phyloP scores from a whole-genome alignment of 495 filamentous ascomycete genomes.

The Wilcoxina mikolae region DNA sequence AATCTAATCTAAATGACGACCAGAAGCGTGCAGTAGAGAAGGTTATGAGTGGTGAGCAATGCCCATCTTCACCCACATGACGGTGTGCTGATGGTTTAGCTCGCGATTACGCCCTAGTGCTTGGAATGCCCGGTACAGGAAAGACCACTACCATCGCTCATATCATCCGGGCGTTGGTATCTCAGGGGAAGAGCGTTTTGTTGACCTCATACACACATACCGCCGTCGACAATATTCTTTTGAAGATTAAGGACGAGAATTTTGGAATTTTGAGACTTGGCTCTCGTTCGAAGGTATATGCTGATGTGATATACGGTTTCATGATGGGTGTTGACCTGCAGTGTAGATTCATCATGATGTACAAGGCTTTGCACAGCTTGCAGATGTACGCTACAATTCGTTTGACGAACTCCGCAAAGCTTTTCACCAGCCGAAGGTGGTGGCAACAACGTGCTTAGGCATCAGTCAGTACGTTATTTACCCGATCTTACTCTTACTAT shows the following conservation, averaged over 20 bases:
- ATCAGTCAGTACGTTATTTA: slow-evolving; percentile 49
- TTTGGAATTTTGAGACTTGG: slow-evolving; percentile 76
- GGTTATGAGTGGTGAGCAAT: slow-evolving; percentile 56
- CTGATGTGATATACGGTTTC: too few species aligned
- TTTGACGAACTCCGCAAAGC: slow-evolving; percentile 70
- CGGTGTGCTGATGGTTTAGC: slow-evolving; percentile 31
- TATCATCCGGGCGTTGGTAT: slow-evolving; percentile 81
- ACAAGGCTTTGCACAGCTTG: slow-evolving; percentile 63
- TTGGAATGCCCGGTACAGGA: slow-evolving; percentile 95
- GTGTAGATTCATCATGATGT: slow-evolving; percentile 60
- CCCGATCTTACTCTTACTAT: not conserved
- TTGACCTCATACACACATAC: slow-evolving; percentile 93
- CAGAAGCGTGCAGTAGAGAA: slow-evolving; percentile 77
- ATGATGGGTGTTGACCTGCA: not conserved
- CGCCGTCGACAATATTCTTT: slow-evolving; percentile 90
- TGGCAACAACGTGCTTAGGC: slow-evolving; percentile 87
- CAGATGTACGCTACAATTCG: slow-evolving; percentile 49
- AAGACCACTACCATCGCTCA: slow-evolving; percentile 97
- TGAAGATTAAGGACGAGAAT: slow-evolving; percentile 69
- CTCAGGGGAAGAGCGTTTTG: slow-evolving; percentile 80
- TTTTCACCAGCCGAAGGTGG: slow-evolving; percentile 70
- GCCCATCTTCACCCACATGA: not conserved
- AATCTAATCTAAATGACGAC: slow-evolving; percentile 58
- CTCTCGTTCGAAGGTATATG: slow-evolving; percentile 52
- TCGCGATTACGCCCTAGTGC: slow-evolving; percentile 80